Base-by-base conservation (phyloP, 2,329 filamentous ascomycete species). In the Fusarium compactum region DNA sequence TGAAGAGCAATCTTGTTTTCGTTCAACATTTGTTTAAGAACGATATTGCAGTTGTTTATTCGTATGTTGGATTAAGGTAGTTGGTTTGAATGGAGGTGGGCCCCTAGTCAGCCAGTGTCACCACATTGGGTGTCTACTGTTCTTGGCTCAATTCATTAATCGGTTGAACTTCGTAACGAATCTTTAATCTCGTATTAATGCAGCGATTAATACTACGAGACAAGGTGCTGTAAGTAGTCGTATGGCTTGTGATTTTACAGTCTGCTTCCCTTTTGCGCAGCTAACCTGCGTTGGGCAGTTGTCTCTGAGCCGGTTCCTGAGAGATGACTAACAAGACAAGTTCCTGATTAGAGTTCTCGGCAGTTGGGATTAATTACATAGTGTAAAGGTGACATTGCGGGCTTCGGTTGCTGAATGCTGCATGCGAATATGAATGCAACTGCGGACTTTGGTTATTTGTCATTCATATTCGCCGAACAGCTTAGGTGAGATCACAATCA, bases 21-120 rank as follows among this genome's bases (percentile, higher is more conserved):
- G n/a, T 27, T 16, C 5, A 20, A 29, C 11, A 27, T 16, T 3
- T 29, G 3, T 8, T 6, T 27, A 6, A 6, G 11, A n/a, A 9
- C 16, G 4, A 41, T 20, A 40, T 27, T 52, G 7, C 7, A 16
- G 14, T 29, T 29, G 6, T 18, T 15, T 16, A 51, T n/a, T 2
- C 3, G 22, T 20, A 52, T 29, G 34, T 52, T 40, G 32, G 14
- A 41, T 50, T 45, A 48, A 27, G 69, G 51, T 57, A 25, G 25
- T 44, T 18, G 20, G 9, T 6, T 32, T 48, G 32, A 38, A 3
- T 6, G 5, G 32, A 24, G 14, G 66, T 62, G 66, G 62, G 51
- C 40, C 38, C 41, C 6, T 11, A 18, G 2, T 38, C 18, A 18
- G 22, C 16, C 25, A 24, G 20, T n/a, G n/a, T 41, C 27, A 46